A percentile compares a stretch with the other conserved stretches of the same genome.
These are phyloP conservation scores for Lineolata rhizophorae DNA, from an alignment of 495 filamentous ascomycete genomes.

Conservation along the genomic window DNA sequence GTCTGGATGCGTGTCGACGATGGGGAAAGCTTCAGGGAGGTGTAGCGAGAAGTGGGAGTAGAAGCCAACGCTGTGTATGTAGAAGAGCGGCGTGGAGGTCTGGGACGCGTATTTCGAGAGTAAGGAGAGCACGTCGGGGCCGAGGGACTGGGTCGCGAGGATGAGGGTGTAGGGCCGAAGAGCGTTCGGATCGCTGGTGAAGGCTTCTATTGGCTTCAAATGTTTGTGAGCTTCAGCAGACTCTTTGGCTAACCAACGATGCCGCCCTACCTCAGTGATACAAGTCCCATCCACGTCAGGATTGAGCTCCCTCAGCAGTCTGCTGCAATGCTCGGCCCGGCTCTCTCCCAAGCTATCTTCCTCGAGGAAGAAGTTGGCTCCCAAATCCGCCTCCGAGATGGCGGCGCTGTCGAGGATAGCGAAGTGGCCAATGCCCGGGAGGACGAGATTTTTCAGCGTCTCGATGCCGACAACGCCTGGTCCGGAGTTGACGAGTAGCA, in stretches of 20 bases:
- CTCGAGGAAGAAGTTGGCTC: constrained; percentile 92
- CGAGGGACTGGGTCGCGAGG: constrained; percentile 49
- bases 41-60: constrained; percentile 63
- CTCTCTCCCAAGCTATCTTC: constrained; percentile 52
- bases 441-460: constrained; percentile 84
- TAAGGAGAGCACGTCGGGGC: constrained; percentile 26
- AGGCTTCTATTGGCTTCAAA: constrained; percentile 18
- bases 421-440: constrained; percentile 85
- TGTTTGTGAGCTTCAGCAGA: constrained; percentile 20
- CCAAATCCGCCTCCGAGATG: constrained; percentile 65
- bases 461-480: constrained; percentile 72
- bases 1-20: constrained; percentile 92
- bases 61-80: constrained; percentile 73
- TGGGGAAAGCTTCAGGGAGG: constrained; percentile 60
- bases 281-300: constrained; percentile 70
- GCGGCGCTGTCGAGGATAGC: constrained; percentile 66
- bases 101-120: constrained; percentile 34
- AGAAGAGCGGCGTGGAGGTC: constrained; percentile 52
- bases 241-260: too few relatives aligned
- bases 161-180: constrained; percentile 45
- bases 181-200: constrained; percentile 18
- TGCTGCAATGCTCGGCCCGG: constrained; percentile 58
- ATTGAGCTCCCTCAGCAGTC: constrained; percentile 69
- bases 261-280: constrained; percentile 25
- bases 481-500: constrained; percentile 71